Evolutionary conservation across 371 early-diverging fungal genomes (phyloP).

Genomic region (Rhizopus arrhizus): DNA sequence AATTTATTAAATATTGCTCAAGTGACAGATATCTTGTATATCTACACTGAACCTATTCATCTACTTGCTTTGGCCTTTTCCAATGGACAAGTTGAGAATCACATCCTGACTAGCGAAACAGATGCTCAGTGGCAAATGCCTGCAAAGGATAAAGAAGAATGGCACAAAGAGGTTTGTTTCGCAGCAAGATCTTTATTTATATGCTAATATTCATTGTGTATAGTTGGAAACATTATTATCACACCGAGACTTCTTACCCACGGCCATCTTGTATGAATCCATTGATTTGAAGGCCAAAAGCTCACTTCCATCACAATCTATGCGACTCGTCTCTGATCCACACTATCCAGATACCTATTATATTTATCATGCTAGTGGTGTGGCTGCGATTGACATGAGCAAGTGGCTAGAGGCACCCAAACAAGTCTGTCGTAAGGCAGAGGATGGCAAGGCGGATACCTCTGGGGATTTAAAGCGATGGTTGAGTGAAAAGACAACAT

Average conservation of each 20-base stretch:
- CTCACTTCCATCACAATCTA: conserved; percentile 11
- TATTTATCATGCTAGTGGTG: conserved; percentile 43
- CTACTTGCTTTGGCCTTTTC: conserved; percentile 34
- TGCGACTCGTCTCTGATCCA: conserved; percentile 34
- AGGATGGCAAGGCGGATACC: conserved; percentile 13
- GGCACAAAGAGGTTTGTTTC: conserved; percentile 32
- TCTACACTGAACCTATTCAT: conserved; percentile 27
- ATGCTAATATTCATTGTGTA: neutral
- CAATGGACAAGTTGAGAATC: conserved; percentile 38
- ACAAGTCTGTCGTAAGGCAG: conserved; percentile 11
- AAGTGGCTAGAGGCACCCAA: conserved; percentile 32
- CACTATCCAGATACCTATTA: conserved; percentile 39
- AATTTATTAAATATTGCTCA: conserved; percentile 1
- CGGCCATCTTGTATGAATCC: conserved; percentile 38
- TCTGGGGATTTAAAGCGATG: conserved; percentile 16
- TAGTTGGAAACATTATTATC: conserved; percentile 30
- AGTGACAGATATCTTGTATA: conserved; percentile 35
- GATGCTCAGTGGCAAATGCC: conserved; percentile 49
- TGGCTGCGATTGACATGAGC: conserved; percentile 31
- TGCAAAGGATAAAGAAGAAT: conserved; percentile 9
- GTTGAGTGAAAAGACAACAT: conserved; percentile 25
- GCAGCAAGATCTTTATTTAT: neutral
- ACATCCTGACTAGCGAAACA: conserved; percentile 34
- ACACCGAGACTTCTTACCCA: conserved; percentile 33
- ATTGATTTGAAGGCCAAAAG: conserved; percentile 23